Conservation (phyloP, 768 basidiomycete genomes). For the Mycena olivaceomarginata region DNA sequence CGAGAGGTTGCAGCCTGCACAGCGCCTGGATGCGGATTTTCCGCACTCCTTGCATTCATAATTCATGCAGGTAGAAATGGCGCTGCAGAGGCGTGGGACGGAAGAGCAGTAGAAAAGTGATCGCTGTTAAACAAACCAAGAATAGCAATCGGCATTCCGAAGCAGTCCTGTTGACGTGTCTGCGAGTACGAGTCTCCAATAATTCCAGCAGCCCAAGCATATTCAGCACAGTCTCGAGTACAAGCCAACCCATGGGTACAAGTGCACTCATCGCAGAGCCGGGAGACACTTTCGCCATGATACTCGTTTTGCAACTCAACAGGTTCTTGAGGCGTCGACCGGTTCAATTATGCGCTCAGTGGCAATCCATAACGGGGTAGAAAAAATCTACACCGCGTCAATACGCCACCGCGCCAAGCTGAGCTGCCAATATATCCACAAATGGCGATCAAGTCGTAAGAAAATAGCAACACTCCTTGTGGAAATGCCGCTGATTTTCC, state of each 20-base stretch:
- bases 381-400: too few relatives aligned
- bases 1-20: slow-evolving; percentile 16
- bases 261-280: background rate
- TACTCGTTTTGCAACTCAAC: background rate
- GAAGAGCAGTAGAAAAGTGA: background rate
- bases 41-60: slow-evolving; percentile 20
- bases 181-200: background rate
- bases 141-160: slow-evolving; percentile 3
- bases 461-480: too few relatives aligned
- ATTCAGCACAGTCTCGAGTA: background rate
- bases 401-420: too few relatives aligned
- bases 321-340: background rate
- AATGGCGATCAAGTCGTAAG: too few relatives aligned
- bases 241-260: background rate
- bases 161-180: background rate
- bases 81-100: background rate
- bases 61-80: slow-evolving; percentile 1
- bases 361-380: too few relatives aligned
- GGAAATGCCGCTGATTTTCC: too few relatives aligned
- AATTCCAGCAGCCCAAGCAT: background rate
- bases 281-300: background rate
- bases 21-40: slow-evolving; percentile 21
- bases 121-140: slow-evolving; percentile 8
- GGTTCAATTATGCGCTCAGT: background rate
- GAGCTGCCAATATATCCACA: too few relatives aligned